phyloP scores from a whole-genome alignment of 164 flowering plant species.

The Umbilicus rupestris region DNA sequence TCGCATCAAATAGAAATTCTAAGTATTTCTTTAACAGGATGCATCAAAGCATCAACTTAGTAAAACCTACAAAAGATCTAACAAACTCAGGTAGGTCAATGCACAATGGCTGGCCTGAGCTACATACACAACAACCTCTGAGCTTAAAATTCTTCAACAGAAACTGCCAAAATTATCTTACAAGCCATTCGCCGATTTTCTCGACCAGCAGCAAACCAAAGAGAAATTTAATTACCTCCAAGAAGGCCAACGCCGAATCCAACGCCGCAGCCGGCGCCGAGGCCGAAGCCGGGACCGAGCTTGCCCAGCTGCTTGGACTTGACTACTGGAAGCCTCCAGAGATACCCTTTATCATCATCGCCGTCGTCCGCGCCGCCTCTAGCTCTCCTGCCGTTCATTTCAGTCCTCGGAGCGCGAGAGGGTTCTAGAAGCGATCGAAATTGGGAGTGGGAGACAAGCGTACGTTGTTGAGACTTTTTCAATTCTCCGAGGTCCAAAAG shows the following conservation, averaged over 20 bases:
- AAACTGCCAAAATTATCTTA: too few relatives aligned
- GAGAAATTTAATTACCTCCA: slow-evolving; percentile 46
- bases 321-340: slow-evolving; percentile 77
- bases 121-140: too few relatives aligned
- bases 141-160: too few relatives aligned
- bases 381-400: slow-evolving; percentile 4
- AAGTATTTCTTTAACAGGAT: too few relatives aligned
- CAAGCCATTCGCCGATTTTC: background rate
- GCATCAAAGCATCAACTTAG: too few relatives aligned
- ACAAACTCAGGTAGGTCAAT: too few relatives aligned
- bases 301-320: slow-evolving; percentile 56
- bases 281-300: slow-evolving; percentile 85
- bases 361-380: slow-evolving; percentile 14
- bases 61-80: too few relatives aligned
- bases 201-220: background rate
- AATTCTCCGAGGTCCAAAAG: background rate
- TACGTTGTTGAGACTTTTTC: background rate
- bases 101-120: too few relatives aligned
- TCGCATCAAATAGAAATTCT: too few relatives aligned
- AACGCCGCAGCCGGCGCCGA: slow-evolving; percentile 86
- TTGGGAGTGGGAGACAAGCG: background rate
- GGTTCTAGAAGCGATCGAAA: background rate
- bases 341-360: slow-evolving; percentile 34
- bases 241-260: slow-evolving; percentile 75
- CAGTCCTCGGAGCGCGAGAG: background rate